A percentile compares a stretch with the other conserved stretches of the same genome.
These are phyloP conservation scores for Phytopythium boreale DNA, from an alignment of 352 stramenopile genomes.

Conservation along the genomic window DNA sequence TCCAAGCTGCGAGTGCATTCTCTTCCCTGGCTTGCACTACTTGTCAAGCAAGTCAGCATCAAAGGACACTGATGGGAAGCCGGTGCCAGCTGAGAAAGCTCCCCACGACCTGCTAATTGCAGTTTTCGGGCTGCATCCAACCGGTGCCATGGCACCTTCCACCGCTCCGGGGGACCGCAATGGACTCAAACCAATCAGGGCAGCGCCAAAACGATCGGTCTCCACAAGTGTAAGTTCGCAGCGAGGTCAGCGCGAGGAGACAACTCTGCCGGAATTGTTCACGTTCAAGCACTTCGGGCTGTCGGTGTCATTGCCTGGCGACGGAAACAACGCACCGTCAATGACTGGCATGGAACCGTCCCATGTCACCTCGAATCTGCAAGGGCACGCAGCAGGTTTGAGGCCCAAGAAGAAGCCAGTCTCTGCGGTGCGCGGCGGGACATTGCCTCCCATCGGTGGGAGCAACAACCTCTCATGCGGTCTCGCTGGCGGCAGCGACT, in stretches of 20 bases:
- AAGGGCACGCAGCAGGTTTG: background rate
- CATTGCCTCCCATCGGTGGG: background rate
- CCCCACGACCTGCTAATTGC: conserved; percentile 8
- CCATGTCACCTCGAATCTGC: background rate
- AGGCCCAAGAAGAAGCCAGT: background rate
- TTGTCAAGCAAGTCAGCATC: conserved; percentile 18
- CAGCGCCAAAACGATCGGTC: background rate
- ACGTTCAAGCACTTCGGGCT: background rate
- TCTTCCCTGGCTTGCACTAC: conserved; percentile 63
- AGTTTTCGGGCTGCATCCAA: conserved; percentile 16
- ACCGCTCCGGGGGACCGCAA: background rate
- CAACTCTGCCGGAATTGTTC: background rate
- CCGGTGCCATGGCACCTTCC: background rate
- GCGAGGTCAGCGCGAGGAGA: background rate
- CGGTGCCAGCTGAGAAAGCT: background rate
- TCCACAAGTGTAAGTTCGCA: background rate
- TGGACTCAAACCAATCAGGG: background rate
- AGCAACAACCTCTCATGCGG: background rate
- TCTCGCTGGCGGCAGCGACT: conserved; percentile 7
- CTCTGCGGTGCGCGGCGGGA: background rate
- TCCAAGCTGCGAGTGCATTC: conserved; percentile 49
- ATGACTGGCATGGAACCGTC: background rate
- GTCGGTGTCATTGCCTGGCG: background rate
- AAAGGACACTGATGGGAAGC: background rate
- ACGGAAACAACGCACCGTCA: background rate